These are phyloP conservation scores for Fusarium sp. DNA, from an alignment of 2,329 filamentous ascomycete genomes.

Conservation along the genomic window DNA sequence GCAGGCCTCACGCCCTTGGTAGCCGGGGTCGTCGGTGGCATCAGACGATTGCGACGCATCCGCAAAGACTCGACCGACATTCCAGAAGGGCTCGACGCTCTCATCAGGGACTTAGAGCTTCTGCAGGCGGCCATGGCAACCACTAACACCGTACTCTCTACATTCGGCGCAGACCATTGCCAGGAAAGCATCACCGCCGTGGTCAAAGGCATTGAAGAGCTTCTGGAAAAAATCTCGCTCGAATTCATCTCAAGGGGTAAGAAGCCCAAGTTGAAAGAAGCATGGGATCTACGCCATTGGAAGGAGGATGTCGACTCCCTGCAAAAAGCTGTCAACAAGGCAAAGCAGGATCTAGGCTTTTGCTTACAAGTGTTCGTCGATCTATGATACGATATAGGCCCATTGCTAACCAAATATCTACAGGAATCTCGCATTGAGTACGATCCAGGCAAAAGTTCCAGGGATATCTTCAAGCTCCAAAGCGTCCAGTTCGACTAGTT, in stretches of 20 bases:
- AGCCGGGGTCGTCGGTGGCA: background rate
- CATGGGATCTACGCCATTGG: background rate
- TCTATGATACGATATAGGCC: accelerated
- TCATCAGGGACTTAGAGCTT: accelerated
- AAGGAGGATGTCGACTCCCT: background rate
- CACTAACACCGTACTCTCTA: accelerated
- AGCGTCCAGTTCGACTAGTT: background rate
- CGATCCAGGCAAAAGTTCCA: background rate
- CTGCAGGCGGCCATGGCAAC: background rate
- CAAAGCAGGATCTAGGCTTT: background rate
- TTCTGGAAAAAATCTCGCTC: background rate
- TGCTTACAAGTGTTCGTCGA: background rate
- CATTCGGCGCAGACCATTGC: background rate
- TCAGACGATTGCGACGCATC: background rate
- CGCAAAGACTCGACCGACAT: background rate
- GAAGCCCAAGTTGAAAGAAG: background rate
- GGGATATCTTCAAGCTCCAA: accelerated
- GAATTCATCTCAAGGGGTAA: background rate
- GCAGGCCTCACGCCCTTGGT: background rate
- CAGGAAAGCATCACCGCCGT: background rate
- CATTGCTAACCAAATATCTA: accelerated
- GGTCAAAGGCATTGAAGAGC: background rate
- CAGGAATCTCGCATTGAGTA: background rate
- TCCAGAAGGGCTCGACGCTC: background rate
- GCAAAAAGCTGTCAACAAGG: background rate